Evolutionary conservation across 2,329 filamentous ascomycete genomes (phyloP), one percentile per base, ranked within the genome.

Genomic region (Pleoardoris graminearum): DNA sequence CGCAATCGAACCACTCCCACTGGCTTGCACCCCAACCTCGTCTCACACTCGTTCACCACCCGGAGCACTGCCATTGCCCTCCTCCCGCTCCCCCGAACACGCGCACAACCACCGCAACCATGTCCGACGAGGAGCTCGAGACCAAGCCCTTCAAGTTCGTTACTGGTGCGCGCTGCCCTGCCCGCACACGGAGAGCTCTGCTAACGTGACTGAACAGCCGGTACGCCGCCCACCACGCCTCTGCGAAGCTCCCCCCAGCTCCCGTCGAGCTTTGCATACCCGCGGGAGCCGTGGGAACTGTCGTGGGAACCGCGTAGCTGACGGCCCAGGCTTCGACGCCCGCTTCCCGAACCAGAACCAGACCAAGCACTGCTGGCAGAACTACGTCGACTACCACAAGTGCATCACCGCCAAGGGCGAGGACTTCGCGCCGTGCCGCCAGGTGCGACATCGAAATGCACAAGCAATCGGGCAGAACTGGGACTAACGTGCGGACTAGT

Each of bases 71-170:
- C 65, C 56, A 70, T 70, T 66, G 62, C 64, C 62, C 61, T 63
- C 60, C 50, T 60, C 44, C 57, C 60, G 55, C 46, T 55, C 38
- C 58, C 47, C 51, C 36, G 27, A 50, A 50, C 53, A 47, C 59
- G 29, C 64, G 54, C n/a, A 47, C n/a, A 53, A 27, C 53, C 70
- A 75, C 75, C 73, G 79, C 78, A 84, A 92, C 80, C 70, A 99
- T 99, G 93, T 88, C 91, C 77, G 90, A 95, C 61, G 90, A 90
- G 75, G 87, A 90, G 73, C 82, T 85, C 74, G 89, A 96, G 78
- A 97, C 92, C 81, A 99, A 97, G 87, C 95, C 95, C 79, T 99
- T 99, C 89, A 99, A 99, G 89, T 97, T 97, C 82, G 94, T 97
- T 75, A 97, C 93, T 82, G 93, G 92, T 96, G 85, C 78, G 90